Base-by-base conservation (phyloP, 352 stramenopile genomes). In the Pythium aquatile region DNA sequence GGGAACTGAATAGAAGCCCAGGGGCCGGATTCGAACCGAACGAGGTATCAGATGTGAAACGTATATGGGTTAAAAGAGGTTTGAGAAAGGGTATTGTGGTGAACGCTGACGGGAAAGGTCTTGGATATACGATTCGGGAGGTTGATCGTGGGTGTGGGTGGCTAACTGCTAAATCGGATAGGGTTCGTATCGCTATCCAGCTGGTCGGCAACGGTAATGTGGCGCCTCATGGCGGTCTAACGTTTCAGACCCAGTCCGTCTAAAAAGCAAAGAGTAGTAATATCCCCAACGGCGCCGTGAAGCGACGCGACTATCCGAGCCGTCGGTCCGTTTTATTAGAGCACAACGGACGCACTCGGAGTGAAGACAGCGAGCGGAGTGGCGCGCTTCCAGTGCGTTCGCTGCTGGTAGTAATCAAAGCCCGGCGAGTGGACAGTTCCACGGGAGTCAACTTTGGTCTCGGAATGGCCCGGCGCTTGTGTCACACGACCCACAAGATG, bases 1-100 rank as follows among this genome's bases (percentile, higher is more conserved):
- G 32, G 29, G 55, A 58, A 68, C 62, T 68, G 62, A 68, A 68
- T 63, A 63, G 62, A 68, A 68, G 62, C 32, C 40, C 54, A 30
- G 30, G 16, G 16, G 58, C 9, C 16, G 52, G 29, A 55, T 57
- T 61, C 39, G 40, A 61, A 61, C 53, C 6, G n/a, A 33, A 30
- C 14, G 6, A 29, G 16, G 9, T 59, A 66, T 66, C 14, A 33
- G 44, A 28, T 24, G 11, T 51, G 26, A 16, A 14, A 57, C 14
- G 30, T 7, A 37, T 51, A 53, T 29, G 20, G 3, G 8, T 26
- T 47, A 10, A 11, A 8, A 28, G 2, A 47, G 40, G 40, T 47
- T 10, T 24, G 5, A 30, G 44, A 35, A 30, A 5, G 5, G n/a
- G 20, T 24, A 30, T 16, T 5, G 17, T n/a, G 37, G 4, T 17